Conservation (phyloP, 1,139 yeast species). For the Hyphopichia wangnamkhiaoensis region DNA sequence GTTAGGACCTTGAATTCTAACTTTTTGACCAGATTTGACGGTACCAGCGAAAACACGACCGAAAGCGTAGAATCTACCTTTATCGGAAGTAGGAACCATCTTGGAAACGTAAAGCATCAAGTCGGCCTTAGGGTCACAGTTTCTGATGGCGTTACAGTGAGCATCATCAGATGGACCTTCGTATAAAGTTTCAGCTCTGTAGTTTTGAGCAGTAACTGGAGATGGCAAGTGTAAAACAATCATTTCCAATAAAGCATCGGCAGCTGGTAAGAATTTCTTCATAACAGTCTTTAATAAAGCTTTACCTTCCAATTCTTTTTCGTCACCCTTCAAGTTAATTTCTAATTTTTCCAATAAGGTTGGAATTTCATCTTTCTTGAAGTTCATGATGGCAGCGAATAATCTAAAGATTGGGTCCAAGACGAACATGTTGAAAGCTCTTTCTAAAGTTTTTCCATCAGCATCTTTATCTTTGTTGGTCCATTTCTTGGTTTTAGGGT, state of each 20-base stretch:
- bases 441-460: slow-evolving; percentile 92
- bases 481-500: slow-evolving; percentile 99
- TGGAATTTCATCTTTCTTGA: slow-evolving; percentile 90
- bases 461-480: slow-evolving; percentile 95
- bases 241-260: slow-evolving; percentile 99
- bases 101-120: slow-evolving; percentile 99
- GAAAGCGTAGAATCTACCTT: slow-evolving; percentile 99
- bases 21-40: slow-evolving; percentile 98
- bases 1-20: slow-evolving; percentile 99
- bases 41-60: slow-evolving; percentile 99
- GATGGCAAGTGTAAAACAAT: slow-evolving; percentile 98
- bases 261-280: slow-evolving; percentile 99
- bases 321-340: slow-evolving; percentile 86
- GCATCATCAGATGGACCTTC: slow-evolving; percentile 99
- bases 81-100: slow-evolving; percentile 99
- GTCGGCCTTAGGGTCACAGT: slow-evolving; percentile 98
- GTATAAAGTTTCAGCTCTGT: slow-evolving; percentile 99
- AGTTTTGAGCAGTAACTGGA: slow-evolving; percentile 97
- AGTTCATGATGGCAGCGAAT: slow-evolving; percentile 52
- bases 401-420: slow-evolving; percentile 97
- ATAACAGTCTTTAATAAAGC: slow-evolving; percentile 97
- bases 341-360: slow-evolving; percentile 89
- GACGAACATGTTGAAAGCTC: slow-evolving; percentile 99
- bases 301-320: slow-evolving; percentile 98
- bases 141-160: slow-evolving; percentile 87